Evolutionary conservation across 2,329 filamentous ascomycete species (phyloP).

Genomic region (Rhynchosporium graminicola): DNA sequence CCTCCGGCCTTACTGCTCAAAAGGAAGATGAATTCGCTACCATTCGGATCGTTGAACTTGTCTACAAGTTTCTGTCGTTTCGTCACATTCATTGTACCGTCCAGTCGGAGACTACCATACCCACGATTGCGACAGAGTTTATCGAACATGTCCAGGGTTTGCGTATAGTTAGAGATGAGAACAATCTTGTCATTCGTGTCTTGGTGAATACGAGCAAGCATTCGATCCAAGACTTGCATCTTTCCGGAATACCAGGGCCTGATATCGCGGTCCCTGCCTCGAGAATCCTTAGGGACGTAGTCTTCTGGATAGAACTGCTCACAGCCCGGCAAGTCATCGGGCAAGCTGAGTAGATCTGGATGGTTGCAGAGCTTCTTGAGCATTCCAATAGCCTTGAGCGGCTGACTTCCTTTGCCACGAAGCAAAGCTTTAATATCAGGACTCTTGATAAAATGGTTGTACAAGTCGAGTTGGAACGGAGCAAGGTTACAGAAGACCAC

Average conservation of each 20-base stretch:
- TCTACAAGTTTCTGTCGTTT: conserved; percentile 97
- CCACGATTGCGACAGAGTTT: conserved; percentile 79
- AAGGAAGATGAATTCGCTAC: conserved; percentile 90
- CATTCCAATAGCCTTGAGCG: conserved; percentile 92
- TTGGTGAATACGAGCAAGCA: conserved; percentile 91
- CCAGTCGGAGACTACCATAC: conserved; percentile 86
- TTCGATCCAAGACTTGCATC: conserved; percentile 96
- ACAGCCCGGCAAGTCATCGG: conserved; percentile 82
- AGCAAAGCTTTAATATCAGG: conserved; percentile 92
- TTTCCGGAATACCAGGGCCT: conserved; percentile 98
- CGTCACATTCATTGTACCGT: conserved; percentile 96
- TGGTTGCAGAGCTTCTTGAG: conserved; percentile 99
- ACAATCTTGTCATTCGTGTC: conserved; percentile 99
- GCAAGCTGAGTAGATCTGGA: conserved; percentile 83
- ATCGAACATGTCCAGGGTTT: conserved; percentile 93
- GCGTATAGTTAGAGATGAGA: conserved; percentile 97
- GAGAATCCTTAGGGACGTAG: conserved; percentile 82
- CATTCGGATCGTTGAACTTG: conserved; percentile 93
- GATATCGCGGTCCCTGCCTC: conserved; percentile 87
- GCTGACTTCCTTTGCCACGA: conserved; percentile 91
- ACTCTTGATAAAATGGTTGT: conserved; percentile 96
- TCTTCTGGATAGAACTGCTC: conserved; percentile 81
- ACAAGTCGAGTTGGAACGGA: conserved; percentile 88
- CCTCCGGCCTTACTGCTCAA: conserved; percentile 95
- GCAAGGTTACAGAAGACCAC: conserved; percentile 97